phyloP scores from a whole-genome alignment of 257 asterid genomes.

The Nicotiana sylvestris region DNA sequence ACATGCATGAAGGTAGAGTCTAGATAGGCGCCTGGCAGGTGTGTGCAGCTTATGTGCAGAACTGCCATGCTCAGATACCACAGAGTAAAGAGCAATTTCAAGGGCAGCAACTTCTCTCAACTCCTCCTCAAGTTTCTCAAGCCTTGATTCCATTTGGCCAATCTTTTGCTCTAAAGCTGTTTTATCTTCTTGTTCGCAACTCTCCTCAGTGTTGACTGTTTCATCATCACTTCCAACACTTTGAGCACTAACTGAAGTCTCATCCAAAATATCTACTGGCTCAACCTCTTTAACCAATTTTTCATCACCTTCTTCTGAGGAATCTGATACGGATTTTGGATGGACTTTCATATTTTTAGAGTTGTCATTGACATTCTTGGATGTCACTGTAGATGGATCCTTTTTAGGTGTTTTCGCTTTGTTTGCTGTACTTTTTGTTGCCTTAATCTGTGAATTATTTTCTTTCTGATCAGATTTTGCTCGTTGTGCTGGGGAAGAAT shows the following conservation, averaged over 20 bases:
- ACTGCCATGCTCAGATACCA: constrained; percentile 91
- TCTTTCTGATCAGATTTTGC: constrained; percentile 34
- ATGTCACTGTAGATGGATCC: constrained; percentile 28
- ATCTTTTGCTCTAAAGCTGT: constrained; percentile 45
- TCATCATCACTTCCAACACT: constrained; percentile 54
- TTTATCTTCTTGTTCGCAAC: constrained; percentile 30
- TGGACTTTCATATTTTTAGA: constrained; percentile 56
- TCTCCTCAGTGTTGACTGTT: constrained; percentile 33
- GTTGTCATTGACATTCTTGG: constrained; percentile 38
- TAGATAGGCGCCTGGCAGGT: constrained; percentile 89
- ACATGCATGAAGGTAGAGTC: constrained; percentile 81
- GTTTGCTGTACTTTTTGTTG: constrained; percentile 36
- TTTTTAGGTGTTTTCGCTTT: constrained; percentile 30
- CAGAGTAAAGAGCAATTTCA: constrained; percentile 86
- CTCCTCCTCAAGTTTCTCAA: constrained; percentile 75
- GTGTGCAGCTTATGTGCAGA: constrained; percentile 94
- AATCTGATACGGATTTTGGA: constrained; percentile 56
- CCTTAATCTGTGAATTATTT: constrained; percentile 21
- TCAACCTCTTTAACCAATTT: constrained; percentile 39
- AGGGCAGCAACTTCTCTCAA: constrained; percentile 94
- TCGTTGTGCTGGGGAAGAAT: constrained; percentile 29
- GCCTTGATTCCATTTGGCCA: constrained; percentile 78
- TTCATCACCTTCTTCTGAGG: constrained; percentile 45
- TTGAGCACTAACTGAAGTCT: constrained; percentile 37
- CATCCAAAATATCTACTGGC: constrained; percentile 40